Conservation (phyloP, 1,284 basidiomycete species). For the Psilocybe mexicana region DNA sequence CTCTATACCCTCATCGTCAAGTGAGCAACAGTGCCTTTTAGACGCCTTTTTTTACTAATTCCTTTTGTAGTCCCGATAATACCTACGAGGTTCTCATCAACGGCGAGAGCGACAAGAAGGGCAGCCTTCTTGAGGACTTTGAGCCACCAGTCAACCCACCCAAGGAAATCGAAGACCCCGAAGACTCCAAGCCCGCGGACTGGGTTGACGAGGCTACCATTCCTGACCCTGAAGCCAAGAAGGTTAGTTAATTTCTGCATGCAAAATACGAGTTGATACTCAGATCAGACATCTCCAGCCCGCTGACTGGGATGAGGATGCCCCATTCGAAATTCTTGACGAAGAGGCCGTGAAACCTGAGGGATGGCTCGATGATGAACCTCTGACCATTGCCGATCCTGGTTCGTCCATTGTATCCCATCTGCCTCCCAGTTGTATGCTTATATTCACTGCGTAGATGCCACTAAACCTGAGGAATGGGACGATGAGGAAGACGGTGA, state of each 20-base stretch:
- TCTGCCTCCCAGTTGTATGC: neutral
- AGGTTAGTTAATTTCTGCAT: conserved; percentile 45
- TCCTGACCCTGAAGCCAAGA: conserved; percentile 81
- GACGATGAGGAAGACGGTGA: conserved; percentile 99
- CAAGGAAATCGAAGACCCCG: conserved; percentile 91
- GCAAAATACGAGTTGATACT: conserved; percentile 2
- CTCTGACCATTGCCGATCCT: conserved; percentile 83
- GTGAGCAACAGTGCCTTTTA: conserved; percentile 39
- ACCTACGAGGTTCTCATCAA: conserved; percentile 94
- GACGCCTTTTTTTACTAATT: neutral
- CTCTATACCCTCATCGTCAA: conserved; percentile 92
- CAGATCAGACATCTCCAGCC: conserved; percentile 48
- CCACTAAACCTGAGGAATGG: conserved; percentile 99
- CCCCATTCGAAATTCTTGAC: conserved; percentile 89
- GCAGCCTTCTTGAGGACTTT: conserved; percentile 93
- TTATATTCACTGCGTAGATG: conserved; percentile 48
- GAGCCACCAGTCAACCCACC: conserved; percentile 92
- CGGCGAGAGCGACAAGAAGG: conserved; percentile 78
- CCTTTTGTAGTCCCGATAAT: conserved; percentile 78
- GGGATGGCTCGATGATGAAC: conserved; percentile 95
- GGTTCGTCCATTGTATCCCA: conserved; percentile 38
- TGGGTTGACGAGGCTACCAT: conserved; percentile 95
- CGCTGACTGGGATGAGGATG: conserved; percentile 95
- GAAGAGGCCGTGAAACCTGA: conserved; percentile 88
- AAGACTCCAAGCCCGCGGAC: conserved; percentile 87